phyloP scores from a whole-genome alignment of 1,139 yeast species.

The Lipomyces yarrowii region DNA sequence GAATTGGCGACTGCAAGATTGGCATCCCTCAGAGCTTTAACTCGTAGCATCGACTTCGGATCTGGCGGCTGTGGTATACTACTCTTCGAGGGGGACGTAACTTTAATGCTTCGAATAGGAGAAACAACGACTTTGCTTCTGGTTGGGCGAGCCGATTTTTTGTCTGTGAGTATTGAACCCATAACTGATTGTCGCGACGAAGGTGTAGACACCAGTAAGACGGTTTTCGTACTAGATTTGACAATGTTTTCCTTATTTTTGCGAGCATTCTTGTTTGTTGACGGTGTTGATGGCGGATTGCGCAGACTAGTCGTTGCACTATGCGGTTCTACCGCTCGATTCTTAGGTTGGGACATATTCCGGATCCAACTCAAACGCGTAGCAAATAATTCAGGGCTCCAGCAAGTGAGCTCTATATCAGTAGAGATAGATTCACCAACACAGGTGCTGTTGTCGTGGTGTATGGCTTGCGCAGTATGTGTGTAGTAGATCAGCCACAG shows the following conservation, averaged over 20 bases:
- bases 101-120: neutral
- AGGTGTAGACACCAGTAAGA: constrained; percentile 4
- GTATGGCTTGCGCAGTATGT: neutral
- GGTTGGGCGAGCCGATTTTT: neutral
- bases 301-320: neutral
- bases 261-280: neutral
- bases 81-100: constrained; percentile 12
- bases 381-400: neutral
- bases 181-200: neutral
- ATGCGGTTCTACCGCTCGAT: neutral
- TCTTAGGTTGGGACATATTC: neutral
- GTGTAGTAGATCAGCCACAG: no score
- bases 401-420: neutral
- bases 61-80: constrained; percentile 10
- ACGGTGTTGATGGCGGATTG: constrained; percentile 3
- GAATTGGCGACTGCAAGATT: constrained; percentile 19
- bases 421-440: neutral
- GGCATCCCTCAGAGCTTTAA: constrained; percentile 25
- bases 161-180: neutral
- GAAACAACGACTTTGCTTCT: neutral
- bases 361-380: neutral
- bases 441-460: neutral
- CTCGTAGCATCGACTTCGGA: constrained; percentile 13
- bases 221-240: neutral
- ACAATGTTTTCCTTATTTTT: neutral